phyloP scores from a whole-genome alignment of 2,329 filamentous ascomycete genomes.

The Hawksworthiomyces lignivorus region DNA sequence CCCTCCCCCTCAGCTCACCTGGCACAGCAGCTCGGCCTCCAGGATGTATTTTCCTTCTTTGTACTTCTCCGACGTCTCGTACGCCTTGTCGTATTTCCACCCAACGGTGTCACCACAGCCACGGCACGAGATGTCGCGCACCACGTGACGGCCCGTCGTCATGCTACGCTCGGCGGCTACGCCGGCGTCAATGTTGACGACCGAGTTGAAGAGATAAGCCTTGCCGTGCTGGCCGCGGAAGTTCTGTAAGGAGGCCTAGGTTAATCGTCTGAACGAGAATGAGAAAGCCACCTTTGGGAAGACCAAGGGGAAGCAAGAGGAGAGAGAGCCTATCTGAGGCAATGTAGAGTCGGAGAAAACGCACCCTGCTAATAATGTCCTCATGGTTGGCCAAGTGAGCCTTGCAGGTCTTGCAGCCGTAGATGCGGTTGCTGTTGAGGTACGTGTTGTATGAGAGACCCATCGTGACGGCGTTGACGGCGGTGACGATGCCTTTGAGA shows the following conservation, averaged over 20 bases:
- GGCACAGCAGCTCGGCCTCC: constrained; percentile 81
- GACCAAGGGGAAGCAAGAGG: too few relatives aligned
- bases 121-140: constrained; percentile 84
- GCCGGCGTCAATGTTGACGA: constrained; percentile 81
- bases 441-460: constrained; percentile 89
- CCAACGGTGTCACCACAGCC: constrained; percentile 91
- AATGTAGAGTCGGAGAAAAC: too few relatives aligned
- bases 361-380: constrained; percentile 87
- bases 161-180: constrained; percentile 93
- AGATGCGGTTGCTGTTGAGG: constrained; percentile 77
- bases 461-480: constrained; percentile 41
- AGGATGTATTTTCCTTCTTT: constrained; percentile 98
- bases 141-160: constrained; percentile 92
- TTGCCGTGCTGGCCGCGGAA: constrained; percentile 98
- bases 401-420: constrained; percentile 91
- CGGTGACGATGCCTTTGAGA: too few relatives aligned
- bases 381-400: constrained; percentile 92
- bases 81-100: constrained; percentile 99
- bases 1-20: constrained; percentile 48
- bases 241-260: constrained; percentile 53
- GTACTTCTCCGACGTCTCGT: constrained; percentile 87
- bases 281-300: too few relatives aligned
- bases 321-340: too few relatives aligned
- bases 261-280: constrained; percentile 4
- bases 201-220: constrained; percentile 88